phyloP scores from a whole-genome alignment of 148 eudicot species.

The Camellia granthamiana region DNA sequence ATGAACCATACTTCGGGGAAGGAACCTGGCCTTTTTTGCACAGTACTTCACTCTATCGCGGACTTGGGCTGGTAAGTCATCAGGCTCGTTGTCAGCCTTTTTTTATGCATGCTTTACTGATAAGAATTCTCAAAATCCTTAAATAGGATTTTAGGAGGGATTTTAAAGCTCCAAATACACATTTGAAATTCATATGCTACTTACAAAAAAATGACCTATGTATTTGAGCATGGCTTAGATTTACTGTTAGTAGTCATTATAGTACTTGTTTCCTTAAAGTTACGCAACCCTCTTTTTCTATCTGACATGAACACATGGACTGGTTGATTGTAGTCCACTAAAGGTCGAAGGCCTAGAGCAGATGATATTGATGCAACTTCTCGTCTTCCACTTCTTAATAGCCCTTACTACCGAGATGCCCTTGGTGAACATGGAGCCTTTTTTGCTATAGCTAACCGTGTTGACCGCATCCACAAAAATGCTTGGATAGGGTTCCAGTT shows the following conservation, averaged over 20 bases:
- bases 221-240: no score
- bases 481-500: slow-evolving; percentile 98
- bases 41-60: slow-evolving; percentile 73
- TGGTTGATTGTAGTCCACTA: slow-evolving; percentile 51
- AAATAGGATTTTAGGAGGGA: no score
- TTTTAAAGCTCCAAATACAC: no score
- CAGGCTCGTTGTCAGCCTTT: neutral
- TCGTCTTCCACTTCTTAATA: slow-evolving; percentile 71
- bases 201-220: no score
- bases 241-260: neutral
- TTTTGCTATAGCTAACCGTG: slow-evolving; percentile 74
- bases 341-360: slow-evolving; percentile 67
- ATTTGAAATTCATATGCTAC: no score
- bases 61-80: slow-evolving; percentile 73
- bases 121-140: neutral
- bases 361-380: slow-evolving; percentile 91
- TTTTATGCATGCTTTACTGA: neutral
- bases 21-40: slow-evolving; percentile 97
- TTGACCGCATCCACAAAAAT: slow-evolving; percentile 86
- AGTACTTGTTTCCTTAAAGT: neutral
- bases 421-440: slow-evolving; percentile 87
- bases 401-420: slow-evolving; percentile 67
- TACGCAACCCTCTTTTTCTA: neutral
- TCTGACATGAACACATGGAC: slow-evolving; percentile 7
- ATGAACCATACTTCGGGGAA: slow-evolving; percentile 86